These are phyloP conservation scores for Coemansia pectinata DNA, from an alignment of 192 early-diverging fungal genomes.

Conservation along the genomic window DNA sequence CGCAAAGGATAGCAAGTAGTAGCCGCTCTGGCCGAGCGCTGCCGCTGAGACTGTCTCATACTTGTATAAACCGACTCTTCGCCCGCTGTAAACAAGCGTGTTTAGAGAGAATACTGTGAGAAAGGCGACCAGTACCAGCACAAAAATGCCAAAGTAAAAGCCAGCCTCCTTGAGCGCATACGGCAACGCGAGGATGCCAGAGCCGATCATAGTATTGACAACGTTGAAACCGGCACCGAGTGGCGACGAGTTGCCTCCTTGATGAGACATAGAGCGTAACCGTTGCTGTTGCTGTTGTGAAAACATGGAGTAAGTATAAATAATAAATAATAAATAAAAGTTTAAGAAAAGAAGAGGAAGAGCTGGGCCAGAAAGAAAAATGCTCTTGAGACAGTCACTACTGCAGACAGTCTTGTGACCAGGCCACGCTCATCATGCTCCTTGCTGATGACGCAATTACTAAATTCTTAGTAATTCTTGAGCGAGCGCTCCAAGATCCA, in stretches of 20 bases:
- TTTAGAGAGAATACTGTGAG: constrained; percentile 57
- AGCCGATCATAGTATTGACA: constrained; percentile 70
- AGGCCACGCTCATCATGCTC: neutral
- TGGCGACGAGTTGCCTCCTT: constrained; percentile 24
- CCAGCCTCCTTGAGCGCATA: constrained; percentile 65
- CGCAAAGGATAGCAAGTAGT: constrained; percentile 57
- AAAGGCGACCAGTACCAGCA: constrained; percentile 51
- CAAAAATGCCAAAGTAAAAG: constrained; percentile 58
- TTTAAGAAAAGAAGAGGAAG: neutral
- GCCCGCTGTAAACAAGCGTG: constrained; percentile 59
- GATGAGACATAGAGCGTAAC: neutral
- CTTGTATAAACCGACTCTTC: constrained; percentile 55
- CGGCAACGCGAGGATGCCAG: constrained; percentile 67
- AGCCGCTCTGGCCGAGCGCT: constrained; percentile 58
- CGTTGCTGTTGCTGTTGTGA: neutral
- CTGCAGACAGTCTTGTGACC: neutral
- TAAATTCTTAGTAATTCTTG: constrained; percentile 30
- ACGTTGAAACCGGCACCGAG: constrained; percentile 59
- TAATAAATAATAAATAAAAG: constrained; percentile 1
- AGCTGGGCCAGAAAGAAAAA: neutral
- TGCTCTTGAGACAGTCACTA: neutral
- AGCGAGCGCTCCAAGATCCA: constrained; percentile 50
- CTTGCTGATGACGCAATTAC: neutral
- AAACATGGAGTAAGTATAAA: constrained; percentile 1
- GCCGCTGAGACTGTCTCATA: constrained; percentile 54